These are phyloP conservation scores for Mimosa pudica DNA, from an alignment of 306 rosid genomes.

Conservation along the genomic window DNA sequence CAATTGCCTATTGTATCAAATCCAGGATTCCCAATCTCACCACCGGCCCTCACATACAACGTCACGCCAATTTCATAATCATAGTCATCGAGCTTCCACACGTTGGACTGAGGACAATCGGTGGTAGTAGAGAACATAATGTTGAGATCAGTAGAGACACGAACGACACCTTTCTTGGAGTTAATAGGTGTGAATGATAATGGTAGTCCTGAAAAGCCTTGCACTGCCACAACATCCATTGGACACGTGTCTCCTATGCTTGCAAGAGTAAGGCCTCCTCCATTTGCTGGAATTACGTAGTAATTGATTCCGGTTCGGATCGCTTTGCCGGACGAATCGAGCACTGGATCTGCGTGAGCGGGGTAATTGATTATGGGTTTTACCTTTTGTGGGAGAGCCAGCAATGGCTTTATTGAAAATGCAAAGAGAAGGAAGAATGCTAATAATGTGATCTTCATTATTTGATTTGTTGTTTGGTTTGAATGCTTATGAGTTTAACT, in stretches of 20 bases:
- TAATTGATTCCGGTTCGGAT: conserved; percentile 34
- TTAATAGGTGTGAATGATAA: conserved; percentile 36
- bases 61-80: background rate
- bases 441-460: background rate
- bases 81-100: conserved; percentile 47
- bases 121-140: conserved; percentile 33
- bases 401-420: conserved; percentile 23
- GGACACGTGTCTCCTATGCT: conserved; percentile 38
- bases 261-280: conserved; percentile 44
- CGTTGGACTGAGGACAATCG: conserved; percentile 34
- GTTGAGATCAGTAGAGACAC: conserved; percentile 48
- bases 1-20: conserved; percentile 34
- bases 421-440: conserved; percentile 1
- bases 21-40: conserved; percentile 41
- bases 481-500: too few relatives aligned
- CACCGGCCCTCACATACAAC: conserved; percentile 41
- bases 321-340: conserved; percentile 38
- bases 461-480: background rate
- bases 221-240: conserved; percentile 44
- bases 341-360: conserved; percentile 18
- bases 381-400: too few relatives aligned
- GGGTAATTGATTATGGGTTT: too few relatives aligned
- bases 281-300: conserved; percentile 33
- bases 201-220: background rate
- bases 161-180: conserved; percentile 36